Conservation (phyloP, 805 yeast genomes). For the Starmerella etchellsii region DNA sequence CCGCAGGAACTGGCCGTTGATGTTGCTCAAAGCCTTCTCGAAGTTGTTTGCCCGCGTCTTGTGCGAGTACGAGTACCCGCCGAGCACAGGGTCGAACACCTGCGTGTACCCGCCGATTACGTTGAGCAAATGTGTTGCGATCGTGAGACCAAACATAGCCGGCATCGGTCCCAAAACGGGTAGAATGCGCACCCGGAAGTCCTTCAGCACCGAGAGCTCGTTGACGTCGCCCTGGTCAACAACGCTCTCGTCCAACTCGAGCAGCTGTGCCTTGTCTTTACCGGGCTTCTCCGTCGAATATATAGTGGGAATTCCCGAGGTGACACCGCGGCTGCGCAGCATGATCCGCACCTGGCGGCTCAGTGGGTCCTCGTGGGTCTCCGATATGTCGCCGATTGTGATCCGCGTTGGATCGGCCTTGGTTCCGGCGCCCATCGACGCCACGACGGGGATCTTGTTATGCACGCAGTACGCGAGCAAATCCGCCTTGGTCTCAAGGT, state of each 20-base stretch:
- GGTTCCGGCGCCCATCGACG: slow-evolving; percentile 96
- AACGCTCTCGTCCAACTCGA: slow-evolving; percentile 78
- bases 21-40: slow-evolving; percentile 66
- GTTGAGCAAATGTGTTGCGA: slow-evolving; percentile 74
- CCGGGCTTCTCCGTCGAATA: slow-evolving; percentile 95
- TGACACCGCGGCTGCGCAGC: slow-evolving; percentile 66
- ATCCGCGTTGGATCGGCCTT: slow-evolving; percentile 91
- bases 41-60: slow-evolving; percentile 75
- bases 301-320: slow-evolving; percentile 67
- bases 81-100: slow-evolving; percentile 30
- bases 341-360: slow-evolving; percentile 78
- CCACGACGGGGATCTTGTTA: slow-evolving; percentile 51
- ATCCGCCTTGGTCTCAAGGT: slow-evolving; percentile 93
- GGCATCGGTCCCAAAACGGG: slow-evolving; percentile 98
- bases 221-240: slow-evolving; percentile 70
- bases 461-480: slow-evolving; percentile 59
- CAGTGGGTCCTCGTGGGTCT: slow-evolving; percentile 87
- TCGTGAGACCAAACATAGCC: slow-evolving; percentile 83
- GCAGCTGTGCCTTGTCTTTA: slow-evolving; percentile 74
- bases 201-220: slow-evolving; percentile 72
- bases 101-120: slow-evolving; percentile 69
- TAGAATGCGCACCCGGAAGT: slow-evolving; percentile 83
- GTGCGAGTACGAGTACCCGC: slow-evolving; percentile 74
- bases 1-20: slow-evolving; percentile 79
- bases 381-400: slow-evolving; percentile 75